Evolutionary conservation across 2,329 filamentous ascomycete species (phyloP).

Genomic region (Diplodia seriata): DNA sequence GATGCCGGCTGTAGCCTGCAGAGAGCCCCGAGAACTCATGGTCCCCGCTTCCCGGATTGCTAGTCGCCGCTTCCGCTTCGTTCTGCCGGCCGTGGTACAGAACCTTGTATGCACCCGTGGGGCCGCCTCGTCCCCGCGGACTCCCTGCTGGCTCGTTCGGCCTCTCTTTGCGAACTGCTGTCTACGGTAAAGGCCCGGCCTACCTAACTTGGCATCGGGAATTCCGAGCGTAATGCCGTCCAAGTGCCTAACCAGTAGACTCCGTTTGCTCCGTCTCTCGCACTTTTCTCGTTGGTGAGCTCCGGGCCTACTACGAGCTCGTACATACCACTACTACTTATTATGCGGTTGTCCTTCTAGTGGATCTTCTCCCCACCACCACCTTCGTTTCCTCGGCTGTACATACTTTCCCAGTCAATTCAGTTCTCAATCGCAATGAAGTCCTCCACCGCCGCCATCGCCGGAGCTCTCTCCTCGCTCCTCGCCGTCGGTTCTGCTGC

Average conservation of each 20-base stretch:
- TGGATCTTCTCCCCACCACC: background rate
- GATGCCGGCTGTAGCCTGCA: background rate
- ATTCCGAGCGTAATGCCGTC: background rate
- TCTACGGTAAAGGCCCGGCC: background rate
- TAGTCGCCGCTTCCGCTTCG: background rate
- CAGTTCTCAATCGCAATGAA: conserved; percentile 6
- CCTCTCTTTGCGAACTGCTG: background rate
- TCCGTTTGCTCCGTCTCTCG: background rate
- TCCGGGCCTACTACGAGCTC: background rate
- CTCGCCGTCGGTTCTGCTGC: background rate
- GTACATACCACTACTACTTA: background rate
- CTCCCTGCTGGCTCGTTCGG: background rate
- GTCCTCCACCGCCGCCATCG: conserved; percentile 13
- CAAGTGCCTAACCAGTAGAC: background rate
- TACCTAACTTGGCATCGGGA: background rate
- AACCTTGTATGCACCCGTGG: background rate
- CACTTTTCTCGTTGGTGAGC: background rate
- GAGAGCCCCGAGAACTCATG: background rate
- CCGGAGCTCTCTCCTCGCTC: conserved; percentile 13
- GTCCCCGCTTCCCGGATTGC: conserved; percentile 7
- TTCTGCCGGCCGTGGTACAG: too few relatives aligned
- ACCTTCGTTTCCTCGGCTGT: background rate
- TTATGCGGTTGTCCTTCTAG: background rate
- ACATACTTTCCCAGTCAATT: background rate
- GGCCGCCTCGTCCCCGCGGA: background rate